Conservation (phyloP, 2,329 filamentous ascomycete genomes). For the Verruconis gallopava region DNA sequence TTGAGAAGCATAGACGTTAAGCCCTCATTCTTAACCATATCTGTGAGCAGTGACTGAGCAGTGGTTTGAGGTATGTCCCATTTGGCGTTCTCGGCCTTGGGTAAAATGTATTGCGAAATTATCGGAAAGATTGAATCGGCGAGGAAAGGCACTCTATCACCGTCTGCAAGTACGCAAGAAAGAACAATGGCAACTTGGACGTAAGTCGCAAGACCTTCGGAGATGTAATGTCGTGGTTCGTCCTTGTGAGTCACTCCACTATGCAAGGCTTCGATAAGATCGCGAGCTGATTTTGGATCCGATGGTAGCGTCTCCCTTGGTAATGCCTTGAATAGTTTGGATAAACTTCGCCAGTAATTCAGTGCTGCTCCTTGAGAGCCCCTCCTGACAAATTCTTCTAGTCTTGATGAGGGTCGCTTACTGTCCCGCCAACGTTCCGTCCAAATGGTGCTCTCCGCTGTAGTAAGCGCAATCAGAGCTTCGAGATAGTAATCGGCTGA, state of each 20-base stretch:
- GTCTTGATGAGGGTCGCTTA: conserved; percentile 40
- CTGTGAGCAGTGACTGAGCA: conserved; percentile 25
- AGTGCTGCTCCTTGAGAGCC: conserved; percentile 68
- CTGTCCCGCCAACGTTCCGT: conserved; percentile 48
- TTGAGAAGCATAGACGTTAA: conserved; percentile 26
- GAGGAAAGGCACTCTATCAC: conserved; percentile 34
- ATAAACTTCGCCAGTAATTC: conserved; percentile 60
- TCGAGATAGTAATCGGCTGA: conserved; percentile 61
- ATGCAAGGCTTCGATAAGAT: conserved; percentile 54
- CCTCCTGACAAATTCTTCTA: conserved; percentile 63
- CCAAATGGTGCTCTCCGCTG: conserved; percentile 58
- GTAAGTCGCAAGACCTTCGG: conserved; percentile 64
- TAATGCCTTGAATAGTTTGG: conserved; percentile 44
- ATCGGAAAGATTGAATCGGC: conserved; percentile 38
- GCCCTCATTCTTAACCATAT: conserved; percentile 25
- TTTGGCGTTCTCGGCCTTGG: conserved; percentile 29
- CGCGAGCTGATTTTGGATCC: conserved; percentile 40
- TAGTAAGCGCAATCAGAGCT: conserved; percentile 54
- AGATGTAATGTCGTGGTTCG: conserved; percentile 56
- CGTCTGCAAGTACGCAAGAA: conserved; percentile 29
- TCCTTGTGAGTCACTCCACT: conserved; percentile 60
- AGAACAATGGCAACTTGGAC: conserved; percentile 44
- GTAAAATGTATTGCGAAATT: conserved; percentile 39
- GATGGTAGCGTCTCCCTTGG: conserved; percentile 44
- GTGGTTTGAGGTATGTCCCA: conserved; percentile 38